Evolutionary conservation across 495 filamentous ascomycete genomes (phyloP), one percentile per base, ranked within the genome.

Genomic region (Neurospora sp.): DNA sequence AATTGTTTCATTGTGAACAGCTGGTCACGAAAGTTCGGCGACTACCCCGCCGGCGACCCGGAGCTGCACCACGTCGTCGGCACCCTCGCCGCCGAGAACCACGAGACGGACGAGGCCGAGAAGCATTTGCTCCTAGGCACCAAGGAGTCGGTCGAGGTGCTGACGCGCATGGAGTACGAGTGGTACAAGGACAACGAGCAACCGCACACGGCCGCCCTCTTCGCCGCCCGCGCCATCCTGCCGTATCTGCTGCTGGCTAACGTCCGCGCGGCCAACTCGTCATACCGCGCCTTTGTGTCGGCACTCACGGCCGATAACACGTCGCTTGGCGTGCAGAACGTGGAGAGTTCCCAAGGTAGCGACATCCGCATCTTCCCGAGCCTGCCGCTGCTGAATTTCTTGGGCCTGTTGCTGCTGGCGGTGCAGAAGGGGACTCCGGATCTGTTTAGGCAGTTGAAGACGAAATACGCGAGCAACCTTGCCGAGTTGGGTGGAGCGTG

Each of bases 11-110:
- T 27, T 40, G 22, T 18, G 71, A 42, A 53, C 71, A 92, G 90
- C 72, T 99, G 96, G 96, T 94, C 93, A 75, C 85, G 88, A 37
- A 92, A 90, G 76, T 90, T 87, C 77, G 94, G 94, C 73, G 92
- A 95, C 47, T 91, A 93, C 78, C 96, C 96, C 61, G 90, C 93
- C 74, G 96, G 96, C 65, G 96, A 99, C 76, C 93, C 96, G 6
- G 96, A 98, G 73, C 84, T 99, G 72, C 96, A 99, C 79, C 94
- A 98, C 83, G 94, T 96, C 69, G 91, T 91, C 27, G 96, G 96
- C 53, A 90, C 89, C 9, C 84, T 98, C 38, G 97, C 92, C 79
- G 94, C 94, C 12, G 92, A 96, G 81, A 94, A 97, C 77, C 89
- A 92, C 79, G 92, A 97, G 69, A 88, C 90, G 12, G 97, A 97